Conservation (phyloP, 805 yeast species). For the Cyberlindnera petersonii region DNA sequence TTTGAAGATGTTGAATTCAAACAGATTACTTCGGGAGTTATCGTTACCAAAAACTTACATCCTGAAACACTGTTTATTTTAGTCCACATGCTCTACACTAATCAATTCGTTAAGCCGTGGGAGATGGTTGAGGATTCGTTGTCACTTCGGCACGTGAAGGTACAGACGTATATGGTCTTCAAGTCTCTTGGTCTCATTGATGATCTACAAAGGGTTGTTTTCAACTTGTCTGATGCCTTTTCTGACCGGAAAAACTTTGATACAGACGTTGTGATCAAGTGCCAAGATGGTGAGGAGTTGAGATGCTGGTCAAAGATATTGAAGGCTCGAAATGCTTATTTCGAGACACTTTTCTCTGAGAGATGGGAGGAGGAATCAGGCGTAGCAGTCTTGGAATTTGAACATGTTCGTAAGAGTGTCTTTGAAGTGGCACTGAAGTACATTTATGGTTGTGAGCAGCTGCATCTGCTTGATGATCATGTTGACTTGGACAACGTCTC, state of each 20-base stretch:
- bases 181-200: constrained; percentile 14
- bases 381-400: constrained; percentile 35
- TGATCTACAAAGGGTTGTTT: constrained; percentile 14
- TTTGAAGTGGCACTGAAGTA: constrained; percentile 50
- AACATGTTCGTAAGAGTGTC: constrained; percentile 37
- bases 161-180: constrained; percentile 11
- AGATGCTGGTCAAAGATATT: constrained; percentile 50
- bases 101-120: constrained; percentile 44
- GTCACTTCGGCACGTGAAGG: constrained; percentile 5
- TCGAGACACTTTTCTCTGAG: constrained; percentile 51
- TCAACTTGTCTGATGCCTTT: constrained; percentile 5
- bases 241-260: constrained; percentile 8
- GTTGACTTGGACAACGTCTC: constrained; percentile 27
- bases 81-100: constrained; percentile 49
- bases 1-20: constrained; percentile 19
- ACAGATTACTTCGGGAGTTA: constrained; percentile 18
- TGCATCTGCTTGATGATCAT: constrained; percentile 33
- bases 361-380: constrained; percentile 43
- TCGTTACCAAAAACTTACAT: constrained; percentile 18
- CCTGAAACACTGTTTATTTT: constrained; percentile 35
- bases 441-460: constrained; percentile 52
- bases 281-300: constrained; percentile 43
- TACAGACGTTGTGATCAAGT: constrained; percentile 41
- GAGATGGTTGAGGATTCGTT: constrained; percentile 21
- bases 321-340: constrained; percentile 55